Evolutionary conservation across 306 rosid species (phyloP).

Genomic region (Dryas octopetala): DNA sequence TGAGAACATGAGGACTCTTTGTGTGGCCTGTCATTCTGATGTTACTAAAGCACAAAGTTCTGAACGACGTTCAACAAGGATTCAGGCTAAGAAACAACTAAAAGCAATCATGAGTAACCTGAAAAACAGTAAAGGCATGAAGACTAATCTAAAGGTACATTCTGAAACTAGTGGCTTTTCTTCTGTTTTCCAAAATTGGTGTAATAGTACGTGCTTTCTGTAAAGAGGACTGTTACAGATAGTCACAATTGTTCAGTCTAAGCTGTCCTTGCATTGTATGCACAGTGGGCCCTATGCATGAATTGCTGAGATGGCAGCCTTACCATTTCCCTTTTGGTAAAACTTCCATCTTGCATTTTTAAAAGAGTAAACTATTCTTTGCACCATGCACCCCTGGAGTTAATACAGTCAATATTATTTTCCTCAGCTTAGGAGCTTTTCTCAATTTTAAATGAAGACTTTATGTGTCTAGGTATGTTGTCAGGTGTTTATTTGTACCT

Average conservation of each 20-base stretch:
- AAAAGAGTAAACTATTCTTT: too few species aligned
- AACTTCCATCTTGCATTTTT: not conserved
- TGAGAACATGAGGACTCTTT: constrained; percentile 92
- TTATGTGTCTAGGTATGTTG: too few species aligned
- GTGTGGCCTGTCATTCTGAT: constrained; percentile 86
- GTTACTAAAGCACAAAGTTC: constrained; percentile 77
- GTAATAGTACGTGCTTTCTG: not conserved
- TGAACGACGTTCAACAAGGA: constrained; percentile 65
- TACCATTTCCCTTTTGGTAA: not conserved
- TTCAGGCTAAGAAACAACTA: constrained; percentile 77
- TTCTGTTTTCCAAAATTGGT: constrained; percentile 11
- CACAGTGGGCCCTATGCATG: too few species aligned
- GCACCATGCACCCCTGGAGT: too few species aligned
- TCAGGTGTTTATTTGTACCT: too few species aligned
- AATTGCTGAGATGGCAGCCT: not conserved
- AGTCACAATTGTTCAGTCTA: too few species aligned
- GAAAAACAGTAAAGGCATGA: constrained; percentile 27
- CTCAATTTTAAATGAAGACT: too few species aligned
- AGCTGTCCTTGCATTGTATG: too few species aligned
- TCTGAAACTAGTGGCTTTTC: constrained; percentile 9
- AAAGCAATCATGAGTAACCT: constrained; percentile 50
- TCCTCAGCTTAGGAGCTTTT: too few species aligned
- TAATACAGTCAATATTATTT: too few species aligned
- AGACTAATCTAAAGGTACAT: constrained; percentile 43
- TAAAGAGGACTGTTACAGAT: not conserved